Percentiles rank a stretch among this genome's conserved stretches.
Conservation (phyloP, 1,284 basidiomycete species). For the Schizophyllum amplum region DNA sequence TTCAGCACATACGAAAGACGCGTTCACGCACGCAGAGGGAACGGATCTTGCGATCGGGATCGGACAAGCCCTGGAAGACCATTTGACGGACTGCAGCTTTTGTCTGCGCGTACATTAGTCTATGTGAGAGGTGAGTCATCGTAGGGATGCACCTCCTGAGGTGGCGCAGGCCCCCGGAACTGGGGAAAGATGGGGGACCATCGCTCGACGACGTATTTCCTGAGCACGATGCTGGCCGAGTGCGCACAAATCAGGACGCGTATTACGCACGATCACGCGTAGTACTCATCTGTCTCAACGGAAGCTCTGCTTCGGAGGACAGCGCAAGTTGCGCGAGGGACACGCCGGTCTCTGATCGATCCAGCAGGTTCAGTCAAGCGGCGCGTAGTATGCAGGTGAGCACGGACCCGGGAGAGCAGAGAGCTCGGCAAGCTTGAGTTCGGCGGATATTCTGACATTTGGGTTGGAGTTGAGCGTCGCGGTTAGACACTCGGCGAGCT, state of each 20-base stretch:
- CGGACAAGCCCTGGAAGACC: slow-evolving; percentile 78
- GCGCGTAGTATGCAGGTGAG: slow-evolving; percentile 11
- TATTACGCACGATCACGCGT: slow-evolving; percentile 12
- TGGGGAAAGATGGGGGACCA: slow-evolving; percentile 78
- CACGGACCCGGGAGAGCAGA: slow-evolving; percentile 59
- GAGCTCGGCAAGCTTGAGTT: slow-evolving; percentile 60
- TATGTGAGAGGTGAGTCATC: slow-evolving; percentile 8
- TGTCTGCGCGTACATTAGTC: slow-evolving; percentile 35
- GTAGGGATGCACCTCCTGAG: slow-evolving; percentile 50
- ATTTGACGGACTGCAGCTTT: slow-evolving; percentile 72
- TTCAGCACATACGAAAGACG: too few species aligned
- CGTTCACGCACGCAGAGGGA: slow-evolving; percentile 65
- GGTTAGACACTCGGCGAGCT: slow-evolving; percentile 50
- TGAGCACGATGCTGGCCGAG: slow-evolving; percentile 79
- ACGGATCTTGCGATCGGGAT: slow-evolving; percentile 77
- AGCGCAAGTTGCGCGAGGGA: slow-evolving; percentile 63
- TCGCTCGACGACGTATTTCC: slow-evolving; percentile 79
- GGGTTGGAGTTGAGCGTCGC: slow-evolving; percentile 63
- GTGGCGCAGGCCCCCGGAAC: slow-evolving; percentile 70
- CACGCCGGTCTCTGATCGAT: slow-evolving; percentile 60
- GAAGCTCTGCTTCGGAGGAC: slow-evolving; percentile 52
- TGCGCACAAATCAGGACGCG: slow-evolving; percentile 47
- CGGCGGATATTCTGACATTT: slow-evolving; percentile 61
- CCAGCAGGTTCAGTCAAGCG: slow-evolving; percentile 18
- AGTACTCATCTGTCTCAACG: slow-evolving; percentile 76